Evolutionary conservation across 2,329 filamentous ascomycete genomes (phyloP).

Genomic region (Neofusicoccum sp.): DNA sequence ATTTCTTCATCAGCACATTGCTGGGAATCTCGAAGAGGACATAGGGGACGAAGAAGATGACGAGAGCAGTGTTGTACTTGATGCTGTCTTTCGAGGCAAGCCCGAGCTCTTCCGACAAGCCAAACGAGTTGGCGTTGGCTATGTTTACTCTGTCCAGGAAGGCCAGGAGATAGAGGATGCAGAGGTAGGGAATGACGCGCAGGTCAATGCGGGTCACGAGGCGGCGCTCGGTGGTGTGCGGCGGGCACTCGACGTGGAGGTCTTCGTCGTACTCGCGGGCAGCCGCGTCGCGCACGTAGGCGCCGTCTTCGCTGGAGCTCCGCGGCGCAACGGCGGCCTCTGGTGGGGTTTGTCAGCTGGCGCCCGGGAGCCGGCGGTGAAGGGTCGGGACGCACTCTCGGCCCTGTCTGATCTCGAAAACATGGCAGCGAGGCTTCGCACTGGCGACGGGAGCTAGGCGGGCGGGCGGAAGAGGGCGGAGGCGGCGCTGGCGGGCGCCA

Average conservation of each 20-base stretch:
- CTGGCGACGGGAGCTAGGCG: neutral
- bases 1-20: constrained; percentile 55
- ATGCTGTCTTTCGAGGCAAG: constrained; percentile 40
- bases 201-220: constrained; percentile 51
- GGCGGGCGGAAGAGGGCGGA: neutral
- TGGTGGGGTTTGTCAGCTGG: neutral
- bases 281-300: constrained; percentile 9
- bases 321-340: constrained; percentile 9
- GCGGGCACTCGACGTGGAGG: constrained; percentile 45
- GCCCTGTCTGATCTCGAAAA: neutral
- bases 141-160: constrained; percentile 58
- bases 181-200: constrained; percentile 53
- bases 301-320: constrained; percentile 14
- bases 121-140: constrained; percentile 56
- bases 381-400: neutral
- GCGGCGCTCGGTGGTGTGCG: constrained; percentile 53
- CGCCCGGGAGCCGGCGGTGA: neutral
- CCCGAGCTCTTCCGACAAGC: constrained; percentile 50
- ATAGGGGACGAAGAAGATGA: constrained; percentile 59
- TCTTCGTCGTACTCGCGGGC: constrained; percentile 41
- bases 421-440: neutral
- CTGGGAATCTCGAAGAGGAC: constrained; percentile 58
- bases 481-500: neutral
- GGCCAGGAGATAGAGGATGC: constrained; percentile 54
- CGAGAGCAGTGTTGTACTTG: constrained; percentile 54